Conservation (phyloP, 441 rosid species). For the Omphalea diandra region DNA sequence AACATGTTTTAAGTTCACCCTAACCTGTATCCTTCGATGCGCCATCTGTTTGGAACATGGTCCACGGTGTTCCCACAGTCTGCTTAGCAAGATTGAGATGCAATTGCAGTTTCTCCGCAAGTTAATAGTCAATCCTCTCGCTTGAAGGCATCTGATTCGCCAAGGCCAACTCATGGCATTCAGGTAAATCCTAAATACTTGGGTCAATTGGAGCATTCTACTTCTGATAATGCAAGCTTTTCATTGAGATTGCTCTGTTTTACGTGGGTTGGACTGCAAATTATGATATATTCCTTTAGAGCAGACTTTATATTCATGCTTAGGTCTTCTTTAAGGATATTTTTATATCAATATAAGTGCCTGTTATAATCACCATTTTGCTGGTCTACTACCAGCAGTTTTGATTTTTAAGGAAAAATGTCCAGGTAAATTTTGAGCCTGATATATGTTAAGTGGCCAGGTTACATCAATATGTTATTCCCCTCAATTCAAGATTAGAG, state of each 20-base stretch:
- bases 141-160: constrained; percentile 61
- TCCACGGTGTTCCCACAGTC: constrained; percentile 71
- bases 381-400: not conserved
- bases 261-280: not conserved
- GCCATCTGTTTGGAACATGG: constrained; percentile 97
- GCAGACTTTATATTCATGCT: not conserved
- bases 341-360: not conserved
- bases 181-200: constrained; percentile 97
- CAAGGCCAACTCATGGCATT: constrained; percentile 79
- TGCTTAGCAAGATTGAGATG: constrained; percentile 63
- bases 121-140: constrained; percentile 47
- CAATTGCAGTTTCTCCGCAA: constrained; percentile 58
- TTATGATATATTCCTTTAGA: not conserved
- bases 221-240: constrained; percentile 67
- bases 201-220: constrained; percentile 74
- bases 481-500: not conserved
- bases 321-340: not conserved
- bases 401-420: not conserved
- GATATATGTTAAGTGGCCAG: too few species aligned
- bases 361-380: not conserved
- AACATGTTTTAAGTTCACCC: constrained; percentile 87
- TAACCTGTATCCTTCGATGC: constrained; percentile 69
- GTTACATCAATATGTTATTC: not conserved
- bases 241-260: constrained; percentile 13
- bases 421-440: too few species aligned